Evolutionary conservation across 345 rosid genomes (phyloP), one percentile per base, ranked within the genome.

Genomic region (Anastatica hierochuntica): DNA sequence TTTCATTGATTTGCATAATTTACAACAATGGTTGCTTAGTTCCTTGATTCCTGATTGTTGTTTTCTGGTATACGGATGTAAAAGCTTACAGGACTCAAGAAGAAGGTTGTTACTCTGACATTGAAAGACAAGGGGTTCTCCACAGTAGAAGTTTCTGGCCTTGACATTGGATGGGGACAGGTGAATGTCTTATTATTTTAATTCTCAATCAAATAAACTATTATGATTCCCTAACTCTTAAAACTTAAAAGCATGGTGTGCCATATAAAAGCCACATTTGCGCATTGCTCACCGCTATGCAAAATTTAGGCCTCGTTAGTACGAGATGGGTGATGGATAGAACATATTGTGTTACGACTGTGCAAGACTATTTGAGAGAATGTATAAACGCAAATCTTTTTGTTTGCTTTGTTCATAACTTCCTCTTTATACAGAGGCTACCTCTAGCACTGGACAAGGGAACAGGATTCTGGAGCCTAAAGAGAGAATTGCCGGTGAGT

Each of bases 121-220:
- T 72, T 89, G 83, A 62, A 76, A 72, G 74, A 72, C 43, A 49
- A 48, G 31, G 76, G 79, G 7, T 77, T 75, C 70, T 66, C 84
- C 60, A 44, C 56, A 0, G 98, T 92, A 46, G 96, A 87, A 84
- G 68, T 92, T 60, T 88, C 95, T 57, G 98, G 98, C 54, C 92
- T 92, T 47, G 98, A 92, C 77, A 77, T 92, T 14, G 98, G 98
- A 71, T 92, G 98, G 98, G 95, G 90, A 47, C 95, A 92, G 98
- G 98, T 87, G 31, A 39, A 42, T 33, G 16, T 49, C 16, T 33
- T 51, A 8, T 13, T 15, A 8, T n/a, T n/a, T n/a, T n/a, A n/a
- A n/a, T n/a, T n/a, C n/a, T 31, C 14, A 13, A 7, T 3, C 8
- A 39, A n/a, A n/a, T n/a, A n/a, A n/a, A n/a, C n/a, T n/a, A n/a